Conservation (phyloP, 352 stramenopile genomes). For the Pseudoperonospora humuli region DNA sequence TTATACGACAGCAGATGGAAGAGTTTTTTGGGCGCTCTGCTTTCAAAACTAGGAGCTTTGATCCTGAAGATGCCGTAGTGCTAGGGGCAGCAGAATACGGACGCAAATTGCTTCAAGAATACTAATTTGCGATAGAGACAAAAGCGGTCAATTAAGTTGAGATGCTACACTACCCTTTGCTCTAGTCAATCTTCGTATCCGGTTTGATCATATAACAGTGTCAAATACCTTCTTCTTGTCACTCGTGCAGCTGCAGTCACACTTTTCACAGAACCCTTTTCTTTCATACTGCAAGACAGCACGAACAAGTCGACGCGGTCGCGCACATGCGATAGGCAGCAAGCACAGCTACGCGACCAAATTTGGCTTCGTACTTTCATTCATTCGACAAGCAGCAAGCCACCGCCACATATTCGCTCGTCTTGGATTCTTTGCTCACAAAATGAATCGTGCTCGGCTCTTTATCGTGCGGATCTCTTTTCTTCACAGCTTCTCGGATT, state of each 20-base stretch:
- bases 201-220: constrained; percentile 55
- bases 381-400: constrained; percentile 36
- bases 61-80: constrained; percentile 52
- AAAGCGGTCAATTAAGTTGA: background rate
- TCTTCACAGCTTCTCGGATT: constrained; percentile 32
- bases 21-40: constrained; percentile 36
- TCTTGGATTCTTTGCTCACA: constrained; percentile 45
- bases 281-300: constrained; percentile 47
- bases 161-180: background rate
- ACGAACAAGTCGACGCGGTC: constrained; percentile 33
- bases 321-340: constrained; percentile 38
- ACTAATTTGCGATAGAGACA: constrained; percentile 8
- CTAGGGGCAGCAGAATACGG: constrained; percentile 51
- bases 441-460: constrained; percentile 54
- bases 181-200: constrained; percentile 5
- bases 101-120: constrained; percentile 32
- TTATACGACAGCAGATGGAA: constrained; percentile 43
- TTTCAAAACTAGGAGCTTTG: constrained; percentile 44
- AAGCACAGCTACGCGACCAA: constrained; percentile 57
- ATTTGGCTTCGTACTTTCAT: constrained; percentile 38
- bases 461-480: constrained; percentile 35
- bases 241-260: constrained; percentile 39
- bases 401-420: constrained; percentile 52
- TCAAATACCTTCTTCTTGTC: constrained; percentile 45
- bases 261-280: constrained; percentile 61